Percentiles rank a stretch among this genome's conserved stretches.
Conservation (phyloP, 306 rosid species). For the Dryas alaskensis region DNA sequence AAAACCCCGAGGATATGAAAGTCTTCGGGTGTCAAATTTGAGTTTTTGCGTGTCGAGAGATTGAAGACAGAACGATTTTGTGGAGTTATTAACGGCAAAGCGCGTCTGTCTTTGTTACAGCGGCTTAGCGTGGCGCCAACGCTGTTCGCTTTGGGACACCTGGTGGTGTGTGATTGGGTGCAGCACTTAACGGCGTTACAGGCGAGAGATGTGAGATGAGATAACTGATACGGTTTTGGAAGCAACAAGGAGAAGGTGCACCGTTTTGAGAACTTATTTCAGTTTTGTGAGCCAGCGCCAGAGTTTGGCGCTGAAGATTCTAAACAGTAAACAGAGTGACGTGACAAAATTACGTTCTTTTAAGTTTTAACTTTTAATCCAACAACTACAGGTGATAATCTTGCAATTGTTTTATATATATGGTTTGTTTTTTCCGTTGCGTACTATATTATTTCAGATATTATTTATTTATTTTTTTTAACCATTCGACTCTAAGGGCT, state of each 20-base stretch:
- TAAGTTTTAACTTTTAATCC: too few relatives aligned
- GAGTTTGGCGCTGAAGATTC: not conserved
- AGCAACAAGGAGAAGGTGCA: conserved; percentile 6
- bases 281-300: conserved; percentile 14
- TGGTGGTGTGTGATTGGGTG: conserved; percentile 19
- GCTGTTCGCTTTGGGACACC: conserved; percentile 28
- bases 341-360: not conserved
- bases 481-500: too few relatives aligned
- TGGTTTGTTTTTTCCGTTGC: too few relatives aligned
- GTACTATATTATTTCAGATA: too few relatives aligned
- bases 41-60: not conserved
- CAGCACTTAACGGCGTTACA: conserved; percentile 23
- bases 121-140: conserved; percentile 34
- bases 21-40: conserved; percentile 10
- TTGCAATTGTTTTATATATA: too few relatives aligned
- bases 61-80: not conserved
- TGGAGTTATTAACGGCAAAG: conserved; percentile 39
- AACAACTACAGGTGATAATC: too few relatives aligned
- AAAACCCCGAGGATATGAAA: not conserved
- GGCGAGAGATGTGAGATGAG: too few relatives aligned
- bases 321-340: not conserved
- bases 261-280: not conserved
- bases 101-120: conserved; percentile 46
- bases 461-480: too few relatives aligned
- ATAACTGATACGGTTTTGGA: not conserved